These are phyloP conservation scores for Quercus cerris DNA, from an alignment of 306 rosid genomes.

Conservation along the genomic window DNA sequence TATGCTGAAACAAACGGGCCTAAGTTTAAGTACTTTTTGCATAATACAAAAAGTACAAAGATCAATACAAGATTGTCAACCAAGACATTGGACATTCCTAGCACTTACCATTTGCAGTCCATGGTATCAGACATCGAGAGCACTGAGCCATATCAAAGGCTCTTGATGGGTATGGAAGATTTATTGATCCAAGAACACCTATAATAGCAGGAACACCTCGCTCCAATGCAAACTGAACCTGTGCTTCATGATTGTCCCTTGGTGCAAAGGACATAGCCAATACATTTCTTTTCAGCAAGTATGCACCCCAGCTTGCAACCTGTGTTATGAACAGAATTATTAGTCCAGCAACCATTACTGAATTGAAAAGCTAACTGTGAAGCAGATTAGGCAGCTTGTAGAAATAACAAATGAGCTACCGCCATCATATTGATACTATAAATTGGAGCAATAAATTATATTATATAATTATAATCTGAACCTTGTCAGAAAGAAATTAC, in stretches of 20 bases:
- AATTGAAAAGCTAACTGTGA: constrained; percentile 12
- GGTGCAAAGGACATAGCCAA: constrained; percentile 95
- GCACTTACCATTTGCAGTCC: constrained; percentile 82
- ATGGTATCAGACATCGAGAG: constrained; percentile 92
- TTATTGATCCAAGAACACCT: constrained; percentile 88
- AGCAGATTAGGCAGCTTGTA: constrained; percentile 16
- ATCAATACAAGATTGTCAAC: constrained; percentile 8
- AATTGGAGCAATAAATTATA: background rate
- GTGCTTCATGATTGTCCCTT: constrained; percentile 98
- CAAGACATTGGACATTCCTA: constrained; percentile 7
- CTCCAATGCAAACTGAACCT: constrained; percentile 95
- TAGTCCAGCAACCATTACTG: constrained; percentile 27
- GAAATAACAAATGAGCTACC: constrained; percentile 13
- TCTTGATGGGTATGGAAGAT: constrained; percentile 88
- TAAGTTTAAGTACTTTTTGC: constrained; percentile 3
- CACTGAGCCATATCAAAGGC: constrained; percentile 99
- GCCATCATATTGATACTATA: background rate
- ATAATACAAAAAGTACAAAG: constrained; percentile 13
- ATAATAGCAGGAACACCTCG: constrained; percentile 94
- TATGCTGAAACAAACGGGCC: background rate
- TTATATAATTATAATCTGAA: background rate
- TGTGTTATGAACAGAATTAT: constrained; percentile 36
- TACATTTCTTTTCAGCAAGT: constrained; percentile 84
- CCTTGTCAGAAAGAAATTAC: background rate
- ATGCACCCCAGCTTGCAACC: constrained; percentile 99